A percentile compares a stretch with the other conserved stretches of the same genome.
Evolutionary conservation across 352 stramenopile genomes (phyloP).

Genomic region (Aphanomyces astaci): DNA sequence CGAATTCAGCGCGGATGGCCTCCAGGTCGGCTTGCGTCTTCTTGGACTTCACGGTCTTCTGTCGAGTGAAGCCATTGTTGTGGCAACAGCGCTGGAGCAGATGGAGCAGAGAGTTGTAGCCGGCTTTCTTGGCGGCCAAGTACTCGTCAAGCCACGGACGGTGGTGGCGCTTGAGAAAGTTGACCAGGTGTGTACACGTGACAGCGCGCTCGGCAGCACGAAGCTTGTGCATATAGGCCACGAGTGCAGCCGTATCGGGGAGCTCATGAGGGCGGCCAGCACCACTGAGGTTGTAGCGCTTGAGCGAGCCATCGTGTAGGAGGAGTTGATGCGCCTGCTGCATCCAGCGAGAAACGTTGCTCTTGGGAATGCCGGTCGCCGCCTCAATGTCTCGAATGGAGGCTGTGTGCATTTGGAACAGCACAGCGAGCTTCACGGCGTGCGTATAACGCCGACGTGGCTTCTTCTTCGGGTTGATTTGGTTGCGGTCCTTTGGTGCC

Average conservation of each 20-base stretch:
- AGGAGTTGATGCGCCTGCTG: neutral
- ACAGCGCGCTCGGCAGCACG: neutral
- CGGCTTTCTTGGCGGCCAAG: neutral
- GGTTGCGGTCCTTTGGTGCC: neutral
- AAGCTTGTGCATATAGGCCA: neutral
- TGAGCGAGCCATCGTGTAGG: neutral
- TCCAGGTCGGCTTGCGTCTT: neutral
- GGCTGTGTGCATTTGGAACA: neutral
- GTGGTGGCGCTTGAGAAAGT: neutral
- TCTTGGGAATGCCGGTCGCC: neutral
- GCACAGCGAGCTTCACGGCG: neutral
- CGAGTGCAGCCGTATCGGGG: neutral
- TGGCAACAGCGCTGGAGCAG: neutral
- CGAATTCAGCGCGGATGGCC: neutral
- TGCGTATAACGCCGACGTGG: neutral
- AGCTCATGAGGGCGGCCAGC: neutral
- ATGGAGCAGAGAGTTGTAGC: neutral
- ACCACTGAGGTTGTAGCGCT: neutral
- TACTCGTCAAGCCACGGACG: neutral
- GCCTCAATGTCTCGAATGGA: neutral
- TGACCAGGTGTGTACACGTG: neutral
- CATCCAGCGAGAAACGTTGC: neutral
- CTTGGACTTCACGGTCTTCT: neutral
- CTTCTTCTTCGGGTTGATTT: neutral
- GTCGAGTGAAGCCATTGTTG: neutral